Percentiles rank a stretch among this genome's conserved stretches.
Conservation (phyloP, 345 rosid genomes). For the Gossypium raimondii region DNA sequence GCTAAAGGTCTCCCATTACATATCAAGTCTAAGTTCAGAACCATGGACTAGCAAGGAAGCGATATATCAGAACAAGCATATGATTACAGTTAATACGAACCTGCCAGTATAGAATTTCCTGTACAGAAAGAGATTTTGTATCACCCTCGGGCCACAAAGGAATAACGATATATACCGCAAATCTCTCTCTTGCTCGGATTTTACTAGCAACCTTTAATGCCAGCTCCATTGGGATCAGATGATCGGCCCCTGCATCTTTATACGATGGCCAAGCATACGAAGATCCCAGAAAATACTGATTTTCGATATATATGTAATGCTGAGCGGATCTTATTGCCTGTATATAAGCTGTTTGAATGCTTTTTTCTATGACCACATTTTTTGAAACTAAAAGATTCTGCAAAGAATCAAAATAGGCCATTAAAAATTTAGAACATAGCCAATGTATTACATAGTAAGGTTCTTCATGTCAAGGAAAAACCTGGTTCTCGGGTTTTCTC, state of each 20-base stretch:
- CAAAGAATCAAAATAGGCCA: conserved; percentile 19
- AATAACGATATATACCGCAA: conserved; percentile 75
- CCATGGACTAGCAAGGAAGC: neutral
- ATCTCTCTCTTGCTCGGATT: conserved; percentile 84
- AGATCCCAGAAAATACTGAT: conserved; percentile 96
- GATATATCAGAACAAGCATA: neutral
- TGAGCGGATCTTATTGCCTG: conserved; percentile 98
- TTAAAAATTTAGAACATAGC: neutral
- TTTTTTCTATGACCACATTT: conserved; percentile 70
- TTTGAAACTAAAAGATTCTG: conserved; percentile 77
- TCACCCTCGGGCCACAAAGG: conserved; percentile 99
- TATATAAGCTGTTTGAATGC: conserved; percentile 92
- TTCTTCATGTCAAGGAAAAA: conserved; percentile 17
- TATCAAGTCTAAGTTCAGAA: conserved; percentile 2
- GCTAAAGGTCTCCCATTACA: neutral
- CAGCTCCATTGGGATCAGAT: conserved; percentile 93
- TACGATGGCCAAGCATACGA: conserved; percentile 95
- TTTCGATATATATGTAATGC: conserved; percentile 91
- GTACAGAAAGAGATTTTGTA: conserved; percentile 67
- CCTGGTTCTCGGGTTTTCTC: conserved; percentile 39
- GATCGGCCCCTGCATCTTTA: conserved; percentile 90
- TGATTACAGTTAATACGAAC: conserved; percentile 26
- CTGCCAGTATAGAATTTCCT: conserved; percentile 98
- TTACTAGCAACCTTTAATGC: conserved; percentile 88
- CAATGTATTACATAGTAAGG: neutral